Evolutionary conservation across 345 rosid genomes (phyloP).

Genomic region (Aegle marmelos): DNA sequence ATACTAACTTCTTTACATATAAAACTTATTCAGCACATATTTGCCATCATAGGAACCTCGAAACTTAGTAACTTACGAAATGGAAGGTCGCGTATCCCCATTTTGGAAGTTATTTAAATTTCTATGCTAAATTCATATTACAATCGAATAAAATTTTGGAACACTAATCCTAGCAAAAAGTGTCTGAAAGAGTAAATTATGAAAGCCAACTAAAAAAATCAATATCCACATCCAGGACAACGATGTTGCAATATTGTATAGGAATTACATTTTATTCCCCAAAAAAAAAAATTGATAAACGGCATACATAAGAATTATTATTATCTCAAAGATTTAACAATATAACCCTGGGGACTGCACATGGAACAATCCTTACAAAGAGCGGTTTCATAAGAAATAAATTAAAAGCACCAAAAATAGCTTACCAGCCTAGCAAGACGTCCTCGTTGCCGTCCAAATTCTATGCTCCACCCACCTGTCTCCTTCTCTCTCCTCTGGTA

Average conservation of each 20-base stretch:
- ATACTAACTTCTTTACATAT: too few relatives aligned
- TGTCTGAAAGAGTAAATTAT: too few relatives aligned
- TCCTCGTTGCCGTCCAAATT: constrained; percentile 28
- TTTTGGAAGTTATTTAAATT: too few relatives aligned
- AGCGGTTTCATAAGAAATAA: constrained; percentile 1
- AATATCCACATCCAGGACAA: neutral
- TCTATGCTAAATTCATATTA: too few relatives aligned
- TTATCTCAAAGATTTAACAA: neutral
- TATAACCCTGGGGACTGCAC: neutral
- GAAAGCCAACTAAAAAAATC: neutral
- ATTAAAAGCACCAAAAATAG: constrained; percentile 23
- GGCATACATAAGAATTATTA: neutral
- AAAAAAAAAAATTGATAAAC: too few relatives aligned
- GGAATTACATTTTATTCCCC: too few relatives aligned
- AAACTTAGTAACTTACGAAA: too few relatives aligned
- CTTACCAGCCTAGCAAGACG: constrained; percentile 17
- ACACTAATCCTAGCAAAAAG: too few relatives aligned
- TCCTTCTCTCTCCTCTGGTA: constrained; percentile 6
- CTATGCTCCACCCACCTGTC: neutral
- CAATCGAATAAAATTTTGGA: too few relatives aligned
- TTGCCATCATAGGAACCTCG: too few relatives aligned
- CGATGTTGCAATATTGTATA: neutral
- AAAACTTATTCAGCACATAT: too few relatives aligned
- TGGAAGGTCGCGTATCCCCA: too few relatives aligned
- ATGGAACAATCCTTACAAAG: neutral